Percentiles rank a stretch among this genome's conserved stretches.
Conservation (phyloP, 2,329 filamentous ascomycete genomes). For the Lachnum nothofagi region DNA sequence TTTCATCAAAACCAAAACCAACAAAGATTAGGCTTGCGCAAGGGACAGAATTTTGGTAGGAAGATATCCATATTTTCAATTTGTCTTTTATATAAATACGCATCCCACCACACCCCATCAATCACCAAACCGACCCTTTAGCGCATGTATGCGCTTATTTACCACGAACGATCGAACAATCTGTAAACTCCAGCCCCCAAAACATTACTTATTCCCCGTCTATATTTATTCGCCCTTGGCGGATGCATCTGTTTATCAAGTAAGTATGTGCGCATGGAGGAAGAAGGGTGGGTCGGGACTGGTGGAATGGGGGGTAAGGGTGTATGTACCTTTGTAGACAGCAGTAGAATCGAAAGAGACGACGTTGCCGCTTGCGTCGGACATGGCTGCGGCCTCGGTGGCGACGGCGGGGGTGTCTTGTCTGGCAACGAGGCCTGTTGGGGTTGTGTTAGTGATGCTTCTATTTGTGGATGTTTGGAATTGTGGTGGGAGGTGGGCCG, state of each 20-base stretch:
- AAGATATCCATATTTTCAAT: not conserved
- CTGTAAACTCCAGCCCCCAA: slow-evolving; percentile 11
- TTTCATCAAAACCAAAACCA: not conserved
- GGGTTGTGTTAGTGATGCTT: no score
- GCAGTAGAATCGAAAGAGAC: slow-evolving; percentile 22
- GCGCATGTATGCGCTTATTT: no score
- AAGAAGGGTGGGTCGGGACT: not conserved
- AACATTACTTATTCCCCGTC: not conserved
- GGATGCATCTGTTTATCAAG: not conserved
- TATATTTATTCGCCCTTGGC: slow-evolving; percentile 2
- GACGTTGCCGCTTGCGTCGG: slow-evolving; percentile 22
- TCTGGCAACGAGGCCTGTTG: slow-evolving; percentile 15
- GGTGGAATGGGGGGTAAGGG: not conserved
- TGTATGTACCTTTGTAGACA: slow-evolving; percentile 22
- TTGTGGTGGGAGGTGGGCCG: not conserved
- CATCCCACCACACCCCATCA: not conserved
- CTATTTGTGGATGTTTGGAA: not conserved
- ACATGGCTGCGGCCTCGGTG: slow-evolving; percentile 25
- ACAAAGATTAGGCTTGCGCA: not conserved
- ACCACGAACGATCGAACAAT: not conserved
- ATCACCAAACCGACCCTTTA: not conserved
- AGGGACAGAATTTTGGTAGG: not conserved
- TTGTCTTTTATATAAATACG: not conserved
- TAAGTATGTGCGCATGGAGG: not conserved
- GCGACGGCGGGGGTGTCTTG: slow-evolving; percentile 5